phyloP scores from a whole-genome alignment of 225 moss, liverwort and hornwort genomes.

The Antitrichia curtipendula region DNA sequence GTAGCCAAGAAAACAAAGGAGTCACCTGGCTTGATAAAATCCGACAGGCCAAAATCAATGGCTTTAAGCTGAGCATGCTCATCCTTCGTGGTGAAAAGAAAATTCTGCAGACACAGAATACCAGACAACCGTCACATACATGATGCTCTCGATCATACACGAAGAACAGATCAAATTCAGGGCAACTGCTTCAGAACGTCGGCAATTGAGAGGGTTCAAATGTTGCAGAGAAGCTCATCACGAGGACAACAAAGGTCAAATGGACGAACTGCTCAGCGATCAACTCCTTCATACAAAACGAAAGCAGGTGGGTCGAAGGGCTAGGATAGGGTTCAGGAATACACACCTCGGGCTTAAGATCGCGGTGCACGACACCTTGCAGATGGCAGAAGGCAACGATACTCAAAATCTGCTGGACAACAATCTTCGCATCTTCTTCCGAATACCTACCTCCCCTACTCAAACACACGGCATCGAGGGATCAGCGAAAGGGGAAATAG shows the following conservation, averaged over 20 bases:
- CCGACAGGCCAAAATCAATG: constrained; percentile 93
- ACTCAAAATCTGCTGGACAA: constrained; percentile 85
- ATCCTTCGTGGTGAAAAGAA: constrained; percentile 89
- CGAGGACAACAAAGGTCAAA: background rate
- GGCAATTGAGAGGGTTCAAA: background rate
- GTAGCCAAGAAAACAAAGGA: background rate
- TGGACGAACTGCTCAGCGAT: too few relatives aligned
- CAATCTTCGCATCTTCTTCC: constrained; percentile 87
- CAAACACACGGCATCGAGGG: background rate
- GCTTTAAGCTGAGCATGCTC: constrained; percentile 85
- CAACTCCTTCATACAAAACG: background rate
- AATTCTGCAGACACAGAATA: constrained; percentile 37
- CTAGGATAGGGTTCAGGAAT: background rate
- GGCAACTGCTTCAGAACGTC: background rate
- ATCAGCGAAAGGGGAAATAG: background rate
- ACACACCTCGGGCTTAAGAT: constrained; percentile 87
- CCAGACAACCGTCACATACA: background rate
- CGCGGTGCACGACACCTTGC: constrained; percentile 96
- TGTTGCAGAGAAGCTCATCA: background rate
- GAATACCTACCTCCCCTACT: constrained; percentile 83
- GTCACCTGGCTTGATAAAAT: constrained; percentile 90
- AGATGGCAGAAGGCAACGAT: constrained; percentile 95
- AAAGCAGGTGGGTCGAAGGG: background rate
- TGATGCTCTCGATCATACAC: background rate
- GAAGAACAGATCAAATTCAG: background rate